Evolutionary conservation across 2,329 filamentous ascomycete genomes (phyloP), one percentile per base, ranked within the genome.

Genomic region (Fusarium sulawesiense): DNA sequence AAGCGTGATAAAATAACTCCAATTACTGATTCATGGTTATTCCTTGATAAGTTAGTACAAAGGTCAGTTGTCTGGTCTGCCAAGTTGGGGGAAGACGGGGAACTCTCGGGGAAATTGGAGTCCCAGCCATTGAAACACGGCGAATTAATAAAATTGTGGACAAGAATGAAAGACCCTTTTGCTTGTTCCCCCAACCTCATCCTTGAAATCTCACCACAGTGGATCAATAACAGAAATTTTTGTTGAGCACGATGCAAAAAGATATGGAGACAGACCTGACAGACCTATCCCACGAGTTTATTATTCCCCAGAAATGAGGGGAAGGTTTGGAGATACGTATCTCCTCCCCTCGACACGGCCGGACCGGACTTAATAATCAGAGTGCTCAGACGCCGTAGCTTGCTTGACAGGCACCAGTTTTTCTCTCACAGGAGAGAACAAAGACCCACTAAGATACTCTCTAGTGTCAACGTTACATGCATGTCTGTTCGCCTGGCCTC

Each of bases 131-230:
- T 40, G 20, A 47, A 32, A 11, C 1, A 1, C 2, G n/a, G 9
- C 20, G 12, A n/a, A 30, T 63, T 63, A 37, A 14, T 37, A 63
- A 56, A 63, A 37, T 30, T 45, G 59, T 64, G 59, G 49, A 29
- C 49, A n/a, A n/a, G n/a, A n/a, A n/a, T n/a, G n/a, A n/a, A n/a
- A n/a, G n/a, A n/a, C n/a, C n/a, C n/a, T n/a, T n/a, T n/a, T n/a
- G n/a, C n/a, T n/a, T n/a, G n/a, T n/a, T n/a, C n/a, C n/a, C n/a
- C n/a, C n/a, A n/a, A n/a, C n/a, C n/a, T n/a, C n/a, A n/a, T n/a
- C n/a, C n/a, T n/a, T n/a, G n/a, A n/a, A n/a, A n/a, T n/a, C n/a
- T n/a, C n/a, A n/a, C n/a, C n/a, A n/a, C n/a, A n/a, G n/a, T n/a
- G n/a, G n/a, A n/a, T n/a, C n/a, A n/a, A n/a, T n/a, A n/a, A n/a